These are phyloP conservation scores for Boletus barrowsii DNA, from an alignment of 768 basidiomycete genomes.

Conservation along the genomic window DNA sequence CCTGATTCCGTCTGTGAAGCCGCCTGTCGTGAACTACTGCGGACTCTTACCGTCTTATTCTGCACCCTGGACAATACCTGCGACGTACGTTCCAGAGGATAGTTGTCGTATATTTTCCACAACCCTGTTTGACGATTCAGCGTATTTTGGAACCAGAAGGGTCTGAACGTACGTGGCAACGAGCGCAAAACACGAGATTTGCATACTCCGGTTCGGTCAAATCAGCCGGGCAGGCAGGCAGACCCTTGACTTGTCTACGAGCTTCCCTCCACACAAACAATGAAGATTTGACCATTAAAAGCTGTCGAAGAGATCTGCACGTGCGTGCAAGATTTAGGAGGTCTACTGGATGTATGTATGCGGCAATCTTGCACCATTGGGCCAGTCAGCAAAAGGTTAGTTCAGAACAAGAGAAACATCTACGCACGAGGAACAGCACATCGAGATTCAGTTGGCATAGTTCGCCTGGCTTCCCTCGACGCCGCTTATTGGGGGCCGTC, in stretches of 20 bases:
- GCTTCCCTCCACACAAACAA: slow-evolving; percentile 24
- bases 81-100: slow-evolving; percentile 10
- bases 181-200: slow-evolving; percentile 36
- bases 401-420: not conserved
- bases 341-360: slow-evolving; percentile 36
- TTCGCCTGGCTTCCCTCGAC: not conserved
- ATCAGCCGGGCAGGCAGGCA: slow-evolving; percentile 45
- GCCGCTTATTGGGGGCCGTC: not conserved
- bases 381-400: not conserved
- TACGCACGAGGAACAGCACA: slow-evolving; percentile 7
- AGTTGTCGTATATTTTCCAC: not conserved
- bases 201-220: slow-evolving; percentile 45
- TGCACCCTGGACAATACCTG: slow-evolving; percentile 10
- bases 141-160: not conserved
- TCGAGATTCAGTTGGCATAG: slow-evolving; percentile 12
- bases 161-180: slow-evolving; percentile 21
- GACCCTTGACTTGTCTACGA: slow-evolving; percentile 33
- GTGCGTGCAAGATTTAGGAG: slow-evolving; percentile 39
- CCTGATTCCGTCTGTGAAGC: not conserved
- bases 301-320: slow-evolving; percentile 35
- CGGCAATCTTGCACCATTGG: slow-evolving; percentile 35
- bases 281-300: slow-evolving; percentile 35
- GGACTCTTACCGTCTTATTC: not conserved
- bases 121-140: not conserved
- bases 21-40: not conserved